A percentile compares a stretch with the other conserved stretches of the same genome.
phyloP scores from a whole-genome alignment of 2,329 filamentous ascomycete species.

The Ceratocystis smalleyi region DNA sequence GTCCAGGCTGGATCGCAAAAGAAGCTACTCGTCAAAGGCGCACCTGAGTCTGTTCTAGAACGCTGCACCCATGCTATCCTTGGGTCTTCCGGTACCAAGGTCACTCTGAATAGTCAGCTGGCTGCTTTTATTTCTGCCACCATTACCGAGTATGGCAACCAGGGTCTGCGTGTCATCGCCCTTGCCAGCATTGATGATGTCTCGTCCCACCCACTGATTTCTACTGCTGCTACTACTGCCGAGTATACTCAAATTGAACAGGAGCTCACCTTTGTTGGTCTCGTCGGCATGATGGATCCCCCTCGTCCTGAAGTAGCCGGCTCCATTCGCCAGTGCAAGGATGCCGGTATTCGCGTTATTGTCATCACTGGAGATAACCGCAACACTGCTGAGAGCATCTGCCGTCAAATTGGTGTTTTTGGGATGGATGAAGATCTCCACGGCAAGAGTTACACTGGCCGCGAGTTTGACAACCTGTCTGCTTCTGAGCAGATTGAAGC shows the following conservation, averaged over 20 bases:
- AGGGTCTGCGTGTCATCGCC: conserved; percentile 85
- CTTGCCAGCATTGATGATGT: conserved; percentile 72
- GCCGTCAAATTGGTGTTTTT: conserved; percentile 92
- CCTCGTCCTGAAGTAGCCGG: conserved; percentile 78
- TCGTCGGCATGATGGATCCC: conserved; percentile 93
- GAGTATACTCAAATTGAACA: conserved; percentile 83
- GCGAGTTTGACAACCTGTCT: conserved; percentile 79
- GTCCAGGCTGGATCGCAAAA: conserved; percentile 54
- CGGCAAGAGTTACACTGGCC: conserved; percentile 89
- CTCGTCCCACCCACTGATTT: conserved; percentile 50
- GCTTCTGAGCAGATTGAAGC: conserved; percentile 67
- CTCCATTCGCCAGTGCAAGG: conserved; percentile 77
- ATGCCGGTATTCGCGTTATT: conserved; percentile 88
- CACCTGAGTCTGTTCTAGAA: conserved; percentile 85
- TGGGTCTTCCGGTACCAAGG: conserved; percentile 63
- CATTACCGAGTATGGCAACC: conserved; percentile 78
- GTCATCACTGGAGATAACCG: conserved; percentile 98
- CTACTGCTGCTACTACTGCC: conserved; percentile 61
- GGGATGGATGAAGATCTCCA: conserved; percentile 61
- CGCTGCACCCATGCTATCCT: conserved; percentile 72
- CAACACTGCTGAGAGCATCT: conserved; percentile 95
- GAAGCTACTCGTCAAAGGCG: conserved; percentile 87
- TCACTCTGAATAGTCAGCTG: conserved; percentile 55
- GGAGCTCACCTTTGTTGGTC: conserved; percentile 81
- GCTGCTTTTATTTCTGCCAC: conserved; percentile 58